Evolutionary conservation across 805 yeast species (phyloP).

Genomic region (Wickerhamiella alocasiicola): DNA sequence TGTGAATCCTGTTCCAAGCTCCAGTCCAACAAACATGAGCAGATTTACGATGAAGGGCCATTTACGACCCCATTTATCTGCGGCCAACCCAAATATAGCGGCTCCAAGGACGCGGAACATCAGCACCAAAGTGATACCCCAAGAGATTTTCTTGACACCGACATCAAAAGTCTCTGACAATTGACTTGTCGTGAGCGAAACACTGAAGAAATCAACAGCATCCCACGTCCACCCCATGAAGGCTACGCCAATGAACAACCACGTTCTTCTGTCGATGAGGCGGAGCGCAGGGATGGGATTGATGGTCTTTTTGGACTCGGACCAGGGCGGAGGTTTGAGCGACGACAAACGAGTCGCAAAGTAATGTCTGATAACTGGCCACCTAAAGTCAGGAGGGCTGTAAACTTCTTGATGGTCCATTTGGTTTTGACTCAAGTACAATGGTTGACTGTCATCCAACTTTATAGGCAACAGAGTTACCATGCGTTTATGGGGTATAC

Average conservation of each 20-base stretch:
- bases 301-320: constrained; percentile 21
- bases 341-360: constrained; percentile 25
- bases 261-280: constrained; percentile 39
- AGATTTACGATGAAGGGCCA: constrained; percentile 49
- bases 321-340: constrained; percentile 23
- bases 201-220: constrained; percentile 58
- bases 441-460: no score
- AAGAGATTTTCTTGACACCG: constrained; percentile 40
- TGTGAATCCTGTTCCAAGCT: constrained; percentile 33
- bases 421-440: no score
- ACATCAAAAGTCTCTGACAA: constrained; percentile 38
- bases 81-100: constrained; percentile 45
- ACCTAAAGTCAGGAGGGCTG: constrained; percentile 18
- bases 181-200: constrained; percentile 40
- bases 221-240: constrained; percentile 61
- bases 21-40: constrained; percentile 39
- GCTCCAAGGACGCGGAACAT: constrained; percentile 68
- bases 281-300: constrained; percentile 54
- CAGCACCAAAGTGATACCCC: constrained; percentile 62
- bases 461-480: no score
- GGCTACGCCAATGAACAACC: constrained; percentile 50
- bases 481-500: no score
- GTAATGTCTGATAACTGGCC: constrained; percentile 22
- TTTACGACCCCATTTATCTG: constrained; percentile 53
- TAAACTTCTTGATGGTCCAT: constrained; percentile 6